Base-by-base conservation (phyloP, 148 eudicot genomes). In the Cornus florida region DNA sequence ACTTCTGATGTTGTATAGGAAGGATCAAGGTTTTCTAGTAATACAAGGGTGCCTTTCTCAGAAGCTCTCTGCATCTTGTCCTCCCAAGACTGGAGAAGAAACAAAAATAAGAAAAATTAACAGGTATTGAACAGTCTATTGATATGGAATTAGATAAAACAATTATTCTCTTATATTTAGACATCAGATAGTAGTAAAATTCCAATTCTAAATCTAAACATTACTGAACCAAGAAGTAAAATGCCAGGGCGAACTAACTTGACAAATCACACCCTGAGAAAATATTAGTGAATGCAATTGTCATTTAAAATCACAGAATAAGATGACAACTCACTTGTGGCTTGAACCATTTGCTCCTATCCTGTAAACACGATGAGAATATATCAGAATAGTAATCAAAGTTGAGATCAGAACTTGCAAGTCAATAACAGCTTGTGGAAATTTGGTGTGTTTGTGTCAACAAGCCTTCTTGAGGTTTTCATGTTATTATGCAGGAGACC, bases 1-100 rank as follows among this genome's bases (percentile, higher is more conserved):
- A 89, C 84, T 59, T 91, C 90, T 77, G 82, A 83, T 68, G 94
- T 89, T 32, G 90, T 81, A 79, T 74, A 85, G 17, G 87, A 85
- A 11, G 91, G 88, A 72, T 89, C 88, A 78, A 91, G 57, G 80
- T 89, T 91, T 64, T 82, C 82, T 32, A 91, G 43, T 68, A 81
- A 82, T 46, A 91, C 83, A 41, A 91, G 90, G 38, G 85, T 81
- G 60, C 83, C 81, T 80, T 69, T 38, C 70, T 91, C 87, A 66
- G 75, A 70, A 83, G 91, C 92, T 22, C 32, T 78, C 78, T 72
- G 78, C 62, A 86, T 20, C 59, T 73, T 85, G 69, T 83, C 79
- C 76, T 79, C 82, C 92, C 88, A 91, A 71, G 91, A 83, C 94
- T 89, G 81, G 68, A 68, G 23, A 59, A 39, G 48, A 43, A 43